Evolutionary conservation across 2,329 filamentous ascomycete species (phyloP), one percentile per base, ranked within the genome.

Genomic region (Ascochyta koolunga): DNA sequence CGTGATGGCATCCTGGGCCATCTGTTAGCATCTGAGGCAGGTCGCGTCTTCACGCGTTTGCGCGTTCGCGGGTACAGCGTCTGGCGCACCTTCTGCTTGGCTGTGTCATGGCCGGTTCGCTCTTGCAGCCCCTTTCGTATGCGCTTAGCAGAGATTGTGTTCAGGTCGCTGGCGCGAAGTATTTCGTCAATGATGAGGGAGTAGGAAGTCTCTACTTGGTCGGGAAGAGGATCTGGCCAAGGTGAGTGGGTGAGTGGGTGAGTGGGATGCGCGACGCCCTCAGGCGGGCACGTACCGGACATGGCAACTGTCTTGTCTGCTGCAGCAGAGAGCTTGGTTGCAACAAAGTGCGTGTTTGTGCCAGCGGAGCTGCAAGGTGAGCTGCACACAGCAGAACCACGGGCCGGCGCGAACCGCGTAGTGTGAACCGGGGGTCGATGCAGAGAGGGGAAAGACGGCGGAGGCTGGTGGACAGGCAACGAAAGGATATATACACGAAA

Each of bases 51-150:
- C n/a, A n/a, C n/a, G n/a, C n/a, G n/a, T n/a, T n/a, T n/a, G n/a
- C n/a, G n/a, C n/a, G n/a, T n/a, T n/a, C n/a, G 15, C 40, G 27
- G 31, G 68, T 29, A n/a, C 13, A 24, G 25, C 25, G n/a, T 44
- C 15, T 11, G 22, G 31, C 27, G 46, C 69, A 86, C 86, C 80
- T 88, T 88, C 63, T 86, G 81, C 46, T 80, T 79, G 46, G 82
- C 80, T 62, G 87, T 80, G 72, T 88, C 85, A 77, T 85, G 78
- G 65, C 82, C 80, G 47, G 87, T 80, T 56, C 76, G 76, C 64
- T 83, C 83, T 68, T 87, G 84, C 35, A 88, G 77, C 24, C 82
- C 83, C 71, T 84, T 86, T 60, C 85, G 83, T 71, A 88, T 87
- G 63, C 80, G 79, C 76, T 88, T 88, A 55, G 84, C 84, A 31